Evolutionary conservation across 1,284 basidiomycete species (phyloP), one percentile per base, ranked within the genome.

Genomic region (Trichosporon asahii): DNA sequence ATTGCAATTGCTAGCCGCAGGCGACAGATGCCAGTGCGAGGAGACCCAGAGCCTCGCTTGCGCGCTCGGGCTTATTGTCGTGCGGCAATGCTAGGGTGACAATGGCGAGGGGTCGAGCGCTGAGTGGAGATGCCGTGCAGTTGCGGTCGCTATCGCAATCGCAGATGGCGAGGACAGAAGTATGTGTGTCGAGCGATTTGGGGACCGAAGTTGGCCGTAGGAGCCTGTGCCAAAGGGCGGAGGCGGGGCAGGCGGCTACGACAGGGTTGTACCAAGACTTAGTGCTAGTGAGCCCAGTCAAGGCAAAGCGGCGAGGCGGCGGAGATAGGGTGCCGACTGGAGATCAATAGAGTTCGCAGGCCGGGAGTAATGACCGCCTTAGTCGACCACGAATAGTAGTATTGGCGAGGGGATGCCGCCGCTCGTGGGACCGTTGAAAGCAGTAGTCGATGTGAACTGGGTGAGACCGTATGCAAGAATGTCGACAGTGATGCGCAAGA

Each of bases 31-130:
- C 55, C 55, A n/a, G 57, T 61, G 57, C 57, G 57, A 61, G 57
- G 57, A 61, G 29, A 60, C 55, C 14, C 55, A 29, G 25, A 33
- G 57, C 57, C 57, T 61, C 29, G 57, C 57, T 33, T 33, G 57
- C 18, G 29, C 57, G 29, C 57, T 61, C 57, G 57, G 23, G 57
- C 57, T 61, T 61, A 61, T 61, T 61, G 57, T 61, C 29, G 57
- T n/a, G 57, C 57, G 57, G 57, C 57, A n/a, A 61, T 31, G 55
- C 55, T 15, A 33, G 15, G 57, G 57, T 61, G 57, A 61, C 57
- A 61, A 61, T 61, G 21, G 49, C 5, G 18, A 46, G 21, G 44
- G 23, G 49, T 23, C 23, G 57, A 33, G 57, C 57, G 27, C 33
- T 31, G 57, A 33, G 27, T 23, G 55, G 27, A 18, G 55, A 60